These are phyloP conservation scores for Penicillium goetzii DNA, from an alignment of 495 filamentous ascomycete genomes.

Conservation along the genomic window DNA sequence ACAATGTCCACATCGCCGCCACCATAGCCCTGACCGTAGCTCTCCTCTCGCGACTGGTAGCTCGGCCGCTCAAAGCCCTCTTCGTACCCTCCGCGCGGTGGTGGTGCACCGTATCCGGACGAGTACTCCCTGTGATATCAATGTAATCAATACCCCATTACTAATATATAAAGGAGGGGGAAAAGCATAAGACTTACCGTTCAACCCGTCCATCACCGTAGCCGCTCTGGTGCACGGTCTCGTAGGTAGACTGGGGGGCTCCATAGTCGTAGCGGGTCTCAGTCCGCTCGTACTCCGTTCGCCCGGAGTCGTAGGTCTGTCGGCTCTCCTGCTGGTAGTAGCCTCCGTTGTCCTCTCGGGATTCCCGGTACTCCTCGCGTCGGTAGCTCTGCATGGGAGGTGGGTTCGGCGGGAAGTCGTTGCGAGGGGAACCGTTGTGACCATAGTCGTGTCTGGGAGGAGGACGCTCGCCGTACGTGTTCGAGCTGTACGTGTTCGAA, in stretches of 20 bases:
- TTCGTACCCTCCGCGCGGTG: constrained; percentile 25
- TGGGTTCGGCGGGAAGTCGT: constrained; percentile 12
- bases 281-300: constrained; percentile 25
- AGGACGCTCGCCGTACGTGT: constrained; percentile 12
- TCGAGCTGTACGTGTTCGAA: constrained; percentile 4
- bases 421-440: neutral
- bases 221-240: constrained; percentile 14
- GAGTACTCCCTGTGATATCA: constrained; percentile 21
- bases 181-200: constrained; percentile 32
- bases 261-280: constrained; percentile 24
- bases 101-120: constrained; percentile 26
- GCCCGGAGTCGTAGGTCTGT: constrained; percentile 21
- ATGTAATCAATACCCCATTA: constrained; percentile 14
- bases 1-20: constrained; percentile 11
- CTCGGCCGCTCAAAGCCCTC: constrained; percentile 25
- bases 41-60: constrained; percentile 23
- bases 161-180: neutral
- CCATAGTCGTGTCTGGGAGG: constrained; percentile 12
- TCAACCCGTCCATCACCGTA: constrained; percentile 20
- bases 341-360: constrained; percentile 34
- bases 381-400: constrained; percentile 20
- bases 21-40: constrained; percentile 24
- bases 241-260: constrained; percentile 17
- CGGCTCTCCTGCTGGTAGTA: constrained; percentile 28
- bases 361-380: constrained; percentile 34